A percentile compares a stretch with the other conserved stretches of the same genome.
phyloP scores from a whole-genome alignment of 2,329 filamentous ascomycete species.

The Fusarium euwallaceae region DNA sequence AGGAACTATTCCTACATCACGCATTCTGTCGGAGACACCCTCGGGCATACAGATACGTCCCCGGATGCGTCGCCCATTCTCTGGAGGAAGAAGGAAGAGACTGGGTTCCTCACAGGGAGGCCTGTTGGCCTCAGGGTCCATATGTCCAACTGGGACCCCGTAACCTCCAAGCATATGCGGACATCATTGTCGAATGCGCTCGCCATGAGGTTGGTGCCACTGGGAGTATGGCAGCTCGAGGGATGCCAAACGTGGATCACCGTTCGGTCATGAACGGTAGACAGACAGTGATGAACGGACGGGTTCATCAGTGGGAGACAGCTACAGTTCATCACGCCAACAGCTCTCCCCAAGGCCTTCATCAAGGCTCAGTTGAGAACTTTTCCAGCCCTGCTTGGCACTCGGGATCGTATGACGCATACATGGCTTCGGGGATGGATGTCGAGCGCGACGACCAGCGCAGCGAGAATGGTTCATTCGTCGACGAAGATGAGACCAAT shows the following conservation, averaged over 20 bases:
- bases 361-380: not conserved
- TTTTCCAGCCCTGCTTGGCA: not conserved
- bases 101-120: not conserved
- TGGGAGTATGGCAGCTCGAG: not conserved
- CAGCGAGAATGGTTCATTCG: not conserved
- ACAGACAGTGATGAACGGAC: not conserved
- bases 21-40: slow-evolving; percentile 9
- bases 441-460: not conserved
- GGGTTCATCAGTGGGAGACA: not conserved
- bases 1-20: not conserved
- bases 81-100: not conserved
- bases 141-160: not conserved
- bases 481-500: not conserved
- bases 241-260: not conserved
- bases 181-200: not conserved
- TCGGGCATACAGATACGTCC: not conserved
- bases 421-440: not conserved
- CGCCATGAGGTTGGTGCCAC: not conserved
- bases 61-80: not conserved
- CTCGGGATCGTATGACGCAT: not conserved
- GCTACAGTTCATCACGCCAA: not conserved
- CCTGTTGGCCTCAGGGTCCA: not conserved
- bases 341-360: not conserved
- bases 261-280: not conserved
- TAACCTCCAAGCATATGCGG: not conserved